These are phyloP conservation scores for Hippophae tibetana DNA, from an alignment of 306 rosid genomes.

Conservation along the genomic window DNA sequence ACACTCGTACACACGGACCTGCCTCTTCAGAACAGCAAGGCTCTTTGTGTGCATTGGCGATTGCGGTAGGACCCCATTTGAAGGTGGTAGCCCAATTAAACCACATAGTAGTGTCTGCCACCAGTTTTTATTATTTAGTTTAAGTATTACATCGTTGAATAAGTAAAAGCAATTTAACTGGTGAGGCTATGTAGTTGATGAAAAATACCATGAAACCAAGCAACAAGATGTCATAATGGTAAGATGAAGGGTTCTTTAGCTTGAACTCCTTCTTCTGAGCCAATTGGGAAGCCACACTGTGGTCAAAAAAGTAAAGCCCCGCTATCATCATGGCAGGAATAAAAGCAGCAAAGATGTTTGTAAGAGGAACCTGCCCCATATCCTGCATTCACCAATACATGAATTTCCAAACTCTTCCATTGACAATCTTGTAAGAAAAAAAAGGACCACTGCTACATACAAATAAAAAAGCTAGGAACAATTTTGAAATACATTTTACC, in stretches of 20 bases:
- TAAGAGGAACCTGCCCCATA: constrained; percentile 60
- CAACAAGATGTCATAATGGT: constrained; percentile 72
- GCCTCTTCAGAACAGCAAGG: constrained; percentile 72
- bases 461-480: not conserved
- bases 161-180: constrained; percentile 5
- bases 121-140: constrained; percentile 12
- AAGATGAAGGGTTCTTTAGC: constrained; percentile 73
- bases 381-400: constrained; percentile 39
- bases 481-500: constrained; percentile 28
- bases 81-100: constrained; percentile 76
- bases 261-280: constrained; percentile 92
- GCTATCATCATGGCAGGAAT: constrained; percentile 81
- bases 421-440: not conserved
- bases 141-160: not conserved
- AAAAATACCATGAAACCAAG: constrained; percentile 54
- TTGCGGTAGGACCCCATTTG: constrained; percentile 90
- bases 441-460: not conserved
- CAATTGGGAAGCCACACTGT: constrained; percentile 80
- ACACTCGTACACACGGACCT: constrained; percentile 27
- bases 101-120: constrained; percentile 79
- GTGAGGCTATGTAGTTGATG: constrained; percentile 2
- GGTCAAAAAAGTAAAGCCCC: constrained; percentile 85
- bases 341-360: constrained; percentile 56
- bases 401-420: not conserved
- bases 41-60: constrained; percentile 95